A percentile compares a stretch with the other conserved stretches of the same genome.
phyloP scores from a whole-genome alignment of 139 green algal species.

The Coccomyxa sp. region DNA sequence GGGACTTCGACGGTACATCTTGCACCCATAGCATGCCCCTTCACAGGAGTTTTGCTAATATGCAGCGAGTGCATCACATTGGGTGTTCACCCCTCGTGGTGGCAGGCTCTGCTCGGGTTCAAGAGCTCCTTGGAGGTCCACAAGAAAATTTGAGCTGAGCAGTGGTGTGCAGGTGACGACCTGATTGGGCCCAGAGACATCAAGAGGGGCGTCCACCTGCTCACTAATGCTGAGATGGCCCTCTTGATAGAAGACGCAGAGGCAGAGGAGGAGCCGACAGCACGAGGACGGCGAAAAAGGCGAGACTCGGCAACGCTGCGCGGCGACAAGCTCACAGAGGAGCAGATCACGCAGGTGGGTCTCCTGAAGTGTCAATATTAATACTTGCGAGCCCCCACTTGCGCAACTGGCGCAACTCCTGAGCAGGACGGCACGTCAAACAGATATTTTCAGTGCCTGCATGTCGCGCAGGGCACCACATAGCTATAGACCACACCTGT shows the following conservation, averaged over 20 bases:
- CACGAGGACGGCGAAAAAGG: not conserved
- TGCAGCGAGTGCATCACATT: not conserved
- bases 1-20: slow-evolving; percentile 40
- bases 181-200: slow-evolving; percentile 20
- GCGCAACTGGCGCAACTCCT: not conserved
- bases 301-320: not conserved
- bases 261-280: slow-evolving; percentile 6
- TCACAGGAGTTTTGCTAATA: not conserved
- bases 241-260: slow-evolving; percentile 5
- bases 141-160: too few relatives aligned
- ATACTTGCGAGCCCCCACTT: not conserved
- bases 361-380: not conserved
- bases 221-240: slow-evolving; percentile 18
- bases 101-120: not conserved
- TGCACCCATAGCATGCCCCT: not conserved
- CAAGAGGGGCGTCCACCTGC: slow-evolving; percentile 21
- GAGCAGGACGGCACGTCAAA: not conserved
- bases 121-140: too few relatives aligned
- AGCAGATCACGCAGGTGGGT: slow-evolving; percentile 21
- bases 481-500: not conserved
- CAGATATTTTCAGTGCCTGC: not conserved
- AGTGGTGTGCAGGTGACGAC: slow-evolving; percentile 14
- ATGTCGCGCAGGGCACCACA: not conserved
- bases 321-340: slow-evolving; percentile 8
- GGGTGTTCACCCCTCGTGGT: not conserved